Evolutionary conservation across 352 stramenopile genomes (phyloP), one percentile per base, ranked within the genome.

Genomic region (Pythium sukuiense): DNA sequence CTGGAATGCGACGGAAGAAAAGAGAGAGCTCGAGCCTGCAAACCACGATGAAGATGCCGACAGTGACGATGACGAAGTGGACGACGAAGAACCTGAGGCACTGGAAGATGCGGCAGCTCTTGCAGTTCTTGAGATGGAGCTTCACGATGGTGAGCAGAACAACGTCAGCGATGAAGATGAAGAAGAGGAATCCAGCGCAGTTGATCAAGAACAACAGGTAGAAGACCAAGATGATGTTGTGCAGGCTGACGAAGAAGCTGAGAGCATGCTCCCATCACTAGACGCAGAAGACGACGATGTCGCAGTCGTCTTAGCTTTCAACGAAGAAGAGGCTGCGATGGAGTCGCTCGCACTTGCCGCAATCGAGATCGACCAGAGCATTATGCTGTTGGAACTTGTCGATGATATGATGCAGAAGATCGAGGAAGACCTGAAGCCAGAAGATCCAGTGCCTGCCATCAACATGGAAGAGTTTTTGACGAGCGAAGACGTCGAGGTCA

Each of bases 161-260:
- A 67, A 72, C 46, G 37, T 50, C 29, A 3, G 53, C 46, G 33
- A 18, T 24, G 45, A 61, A 39, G 70, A 76, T 50, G 29, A 63
- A 7, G 49, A 24, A 24, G 20, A 24, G 1, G 26, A 35, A 8
- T 18, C 20, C 3, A 46, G 6, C 14, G 32, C 30, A 64, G 58
- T 39, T 16, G 45, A 39, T 14, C 12, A 52, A 11, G 5, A 16
- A n/a, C n/a, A 26, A 30, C 4, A 14, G 8, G 50, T 14, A 6
- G 55, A 2, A n/a, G 13, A 9, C 5, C 12, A 24, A 24, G 20
- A 2, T 39, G 55, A 16, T 27, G 39, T 5, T 24, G 56, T 55
- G 4, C 43, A 43, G 1, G 27, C 41, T 29, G 33, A 63, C 33
- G 5, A 63, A 1, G 55, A 60, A 13, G 29, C 7, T n/a, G 43